Evolutionary conservation across 805 yeast species (phyloP).

Genomic region (Barnettozyma siamensis): DNA sequence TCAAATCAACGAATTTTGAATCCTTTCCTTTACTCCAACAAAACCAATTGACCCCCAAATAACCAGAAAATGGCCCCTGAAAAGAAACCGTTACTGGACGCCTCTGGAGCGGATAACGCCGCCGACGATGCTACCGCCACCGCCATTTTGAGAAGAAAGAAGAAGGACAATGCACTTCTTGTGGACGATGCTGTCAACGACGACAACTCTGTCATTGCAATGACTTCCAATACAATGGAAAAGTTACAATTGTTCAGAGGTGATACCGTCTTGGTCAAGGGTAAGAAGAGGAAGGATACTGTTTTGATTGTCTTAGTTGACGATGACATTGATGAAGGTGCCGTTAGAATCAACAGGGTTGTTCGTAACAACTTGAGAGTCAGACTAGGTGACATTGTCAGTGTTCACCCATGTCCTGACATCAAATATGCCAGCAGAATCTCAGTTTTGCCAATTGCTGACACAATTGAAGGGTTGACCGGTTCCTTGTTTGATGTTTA

Average conservation of each 20-base stretch:
- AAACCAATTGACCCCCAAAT: background rate
- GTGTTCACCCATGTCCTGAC: constrained; percentile 95
- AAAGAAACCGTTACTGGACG: constrained; percentile 47
- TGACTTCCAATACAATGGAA: constrained; percentile 95
- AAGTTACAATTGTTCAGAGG: constrained; percentile 92
- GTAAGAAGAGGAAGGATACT: constrained; percentile 97
- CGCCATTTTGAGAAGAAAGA: constrained; percentile 93
- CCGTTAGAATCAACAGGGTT: constrained; percentile 89
- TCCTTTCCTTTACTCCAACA: background rate
- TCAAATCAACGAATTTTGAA: background rate
- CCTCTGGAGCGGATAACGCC: constrained; percentile 57
- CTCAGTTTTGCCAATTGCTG: constrained; percentile 94
- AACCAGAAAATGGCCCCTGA: constrained; percentile 24
- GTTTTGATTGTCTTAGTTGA: constrained; percentile 93
- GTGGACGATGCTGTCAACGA: constrained; percentile 97
- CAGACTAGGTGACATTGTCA: constrained; percentile 86
- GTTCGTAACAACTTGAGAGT: constrained; percentile 93
- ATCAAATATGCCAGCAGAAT: constrained; percentile 95
- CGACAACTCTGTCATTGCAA: constrained; percentile 93
- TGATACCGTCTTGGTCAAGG: constrained; percentile 94
- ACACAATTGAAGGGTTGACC: constrained; percentile 95
- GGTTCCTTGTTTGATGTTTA: constrained; percentile 95
- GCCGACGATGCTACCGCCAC: constrained; percentile 82
- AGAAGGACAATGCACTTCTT: constrained; percentile 88
- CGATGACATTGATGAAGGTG: constrained; percentile 95